phyloP scores from a whole-genome alignment of 2,329 filamentous ascomycete genomes.

The Cladosporium halotolerans region DNA sequence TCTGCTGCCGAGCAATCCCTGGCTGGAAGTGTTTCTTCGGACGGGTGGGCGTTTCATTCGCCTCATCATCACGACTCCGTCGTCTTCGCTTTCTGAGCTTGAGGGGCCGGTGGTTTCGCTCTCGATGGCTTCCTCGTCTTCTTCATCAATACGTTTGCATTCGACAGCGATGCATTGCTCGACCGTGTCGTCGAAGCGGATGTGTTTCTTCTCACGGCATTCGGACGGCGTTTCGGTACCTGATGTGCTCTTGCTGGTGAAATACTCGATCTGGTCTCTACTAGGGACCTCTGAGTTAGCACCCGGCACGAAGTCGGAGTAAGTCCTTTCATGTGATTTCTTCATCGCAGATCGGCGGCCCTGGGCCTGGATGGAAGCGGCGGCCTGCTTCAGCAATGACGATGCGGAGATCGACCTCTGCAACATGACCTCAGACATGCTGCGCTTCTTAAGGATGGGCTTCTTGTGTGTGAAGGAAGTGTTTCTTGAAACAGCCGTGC shows the following conservation, averaged over 20 bases:
- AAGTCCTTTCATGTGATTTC: conserved; percentile 63
- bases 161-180: conserved; percentile 94
- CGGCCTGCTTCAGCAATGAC: conserved; percentile 82
- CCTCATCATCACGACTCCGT: conserved; percentile 79
- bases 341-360: conserved; percentile 61
- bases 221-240: conserved; percentile 58
- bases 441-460: conserved; percentile 92
- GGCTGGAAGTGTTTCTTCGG: conserved; percentile 34
- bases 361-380: conserved; percentile 81
- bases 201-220: conserved; percentile 66
- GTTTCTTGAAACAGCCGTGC: conserved; percentile 52
- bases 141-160: conserved; percentile 69
- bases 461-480: conserved; percentile 74
- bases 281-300: conserved; percentile 55
- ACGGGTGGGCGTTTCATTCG: conserved; percentile 48
- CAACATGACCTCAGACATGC: conserved; percentile 91
- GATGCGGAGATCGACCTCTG: conserved; percentile 83
- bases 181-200: conserved; percentile 94
- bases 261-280: conserved; percentile 57
- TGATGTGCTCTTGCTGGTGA: conserved; percentile 58
- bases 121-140: conserved; percentile 37
- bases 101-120: conserved; percentile 26
- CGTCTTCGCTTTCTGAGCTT: conserved; percentile 52
- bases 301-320: conserved; percentile 63
- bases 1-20: conserved; percentile 39